Evolutionary conservation across 108 stramenopile genomes (phyloP), one percentile per base, ranked within the genome.

Genomic region (Stephanodiscus triporus): DNA sequence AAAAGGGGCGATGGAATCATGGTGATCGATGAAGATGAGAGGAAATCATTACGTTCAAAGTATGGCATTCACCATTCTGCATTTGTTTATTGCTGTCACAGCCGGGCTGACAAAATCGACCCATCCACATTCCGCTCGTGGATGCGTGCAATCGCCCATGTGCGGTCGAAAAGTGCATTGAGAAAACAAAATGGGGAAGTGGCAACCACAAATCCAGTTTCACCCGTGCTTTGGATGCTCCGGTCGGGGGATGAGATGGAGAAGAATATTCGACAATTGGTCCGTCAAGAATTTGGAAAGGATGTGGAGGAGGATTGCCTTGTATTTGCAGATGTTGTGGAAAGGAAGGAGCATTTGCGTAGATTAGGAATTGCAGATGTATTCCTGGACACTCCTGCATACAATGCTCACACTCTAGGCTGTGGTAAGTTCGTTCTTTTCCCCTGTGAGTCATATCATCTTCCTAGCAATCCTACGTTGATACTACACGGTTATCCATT

Each of bases 41-140:
- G 56, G 59, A 65, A 47, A n/a, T 66, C 75, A n/a, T 59, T 84
- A 47, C 87, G 95, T 17, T 49, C 47, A 1, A 69, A 72, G 70
- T 91, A 93, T 67, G 88, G 88, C 22, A 70, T 96, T 11, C 88
- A 81, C 34, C 84, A 87, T 22, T 66, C 61, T 40, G 84, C 62
- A 10, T 94, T 96, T 70, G 89, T 95, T 1, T 93, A 88, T 73
- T 91, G 92, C 57, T 88, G 87, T 55, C 94, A 95, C 77, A 94
- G 91, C 56, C 88, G 92, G 38, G 72, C 89, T 10, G 94, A 94
- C 72, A 96, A 96, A 74, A 92, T 96, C 73, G 93, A 95, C 61
- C 95, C 94, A 13, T 42, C 51, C 8, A 92, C 90, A 23, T 95
- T 95, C 67, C 72, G 56, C 14, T 72, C 84, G 16, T 96, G 95